phyloP scores from a whole-genome alignment of 768 basidiomycete species.

The Stropharia rugosoannulata region DNA sequence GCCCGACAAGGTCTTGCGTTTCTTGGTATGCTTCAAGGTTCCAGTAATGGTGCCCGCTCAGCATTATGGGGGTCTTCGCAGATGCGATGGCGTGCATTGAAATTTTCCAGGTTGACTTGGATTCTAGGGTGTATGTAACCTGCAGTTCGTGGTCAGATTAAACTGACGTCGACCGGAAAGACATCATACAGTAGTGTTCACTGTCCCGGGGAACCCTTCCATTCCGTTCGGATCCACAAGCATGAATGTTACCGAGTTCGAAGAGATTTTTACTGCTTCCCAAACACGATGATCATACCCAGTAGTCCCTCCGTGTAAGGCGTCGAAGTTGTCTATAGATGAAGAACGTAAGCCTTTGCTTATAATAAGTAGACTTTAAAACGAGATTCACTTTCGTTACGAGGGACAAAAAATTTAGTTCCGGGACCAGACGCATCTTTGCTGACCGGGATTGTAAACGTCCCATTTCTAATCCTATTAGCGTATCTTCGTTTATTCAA shows the following conservation, averaged over 20 bases:
- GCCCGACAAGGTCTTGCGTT: conserved; percentile 35
- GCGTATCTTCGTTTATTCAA: conserved; percentile 31
- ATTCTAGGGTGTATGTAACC: conserved; percentile 35
- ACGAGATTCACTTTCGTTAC: conserved; percentile 34
- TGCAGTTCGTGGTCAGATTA: background rate
- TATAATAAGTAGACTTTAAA: background rate
- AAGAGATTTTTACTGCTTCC: conserved; percentile 30
- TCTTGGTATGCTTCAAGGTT: conserved; percentile 45
- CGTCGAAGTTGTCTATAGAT: conserved; percentile 33
- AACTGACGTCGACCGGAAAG: background rate
- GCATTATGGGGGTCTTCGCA: conserved; percentile 42
- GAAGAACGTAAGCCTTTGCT: background rate
- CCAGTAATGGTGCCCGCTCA: conserved; percentile 43
- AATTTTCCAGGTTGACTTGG: conserved; percentile 35
- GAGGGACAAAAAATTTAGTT: conserved; percentile 35
- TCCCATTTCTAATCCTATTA: conserved; percentile 41
- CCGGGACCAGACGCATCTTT: conserved; percentile 33
- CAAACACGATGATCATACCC: conserved; percentile 47
- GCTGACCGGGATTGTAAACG: conserved; percentile 42
- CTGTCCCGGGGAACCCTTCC: conserved; percentile 49
- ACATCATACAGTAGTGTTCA: conserved; percentile 26
- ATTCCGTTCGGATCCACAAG: conserved; percentile 40
- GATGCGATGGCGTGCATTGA: conserved; percentile 35
- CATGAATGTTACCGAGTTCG: conserved; percentile 39
- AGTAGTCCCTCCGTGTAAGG: conserved; percentile 44